Percentiles rank a stretch among this genome's conserved stretches.
Conservation (phyloP, 257 asterid species). For the Nicotiana otophora region DNA sequence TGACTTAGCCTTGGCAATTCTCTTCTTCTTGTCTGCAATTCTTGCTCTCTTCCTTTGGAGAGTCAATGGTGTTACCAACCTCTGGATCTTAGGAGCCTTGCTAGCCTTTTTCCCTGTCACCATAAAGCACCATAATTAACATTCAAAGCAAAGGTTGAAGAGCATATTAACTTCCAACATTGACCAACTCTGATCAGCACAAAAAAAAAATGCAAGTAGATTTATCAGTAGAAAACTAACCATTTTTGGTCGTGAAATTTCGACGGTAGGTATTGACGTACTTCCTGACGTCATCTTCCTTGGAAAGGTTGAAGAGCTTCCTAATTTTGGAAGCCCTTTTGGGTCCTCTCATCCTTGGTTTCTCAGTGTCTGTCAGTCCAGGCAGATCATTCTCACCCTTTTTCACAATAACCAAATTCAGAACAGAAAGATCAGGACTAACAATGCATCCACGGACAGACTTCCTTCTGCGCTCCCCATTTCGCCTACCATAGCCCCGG, state of each 20-base stretch:
- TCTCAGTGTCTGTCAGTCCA: conserved; percentile 8
- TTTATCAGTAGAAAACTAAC: not conserved
- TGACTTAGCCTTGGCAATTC: conserved; percentile 7
- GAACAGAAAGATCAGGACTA: conserved; percentile 10
- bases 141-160: not conserved
- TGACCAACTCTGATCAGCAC: not conserved
- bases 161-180: no score
- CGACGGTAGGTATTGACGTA: conserved; percentile 10
- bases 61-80: conserved; percentile 10
- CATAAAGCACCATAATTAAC: not conserved
- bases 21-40: conserved; percentile 9
- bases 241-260: conserved; percentile 1
- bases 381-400: conserved; percentile 12
- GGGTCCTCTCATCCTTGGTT: conserved; percentile 11
- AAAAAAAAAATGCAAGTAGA: not conserved
- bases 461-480: conserved; percentile 7
- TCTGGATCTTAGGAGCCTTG: conserved; percentile 13
- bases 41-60: conserved; percentile 15
- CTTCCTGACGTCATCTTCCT: conserved; percentile 8
- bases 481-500: conserved; percentile 4
- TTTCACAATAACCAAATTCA: conserved; percentile 12
- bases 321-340: conserved; percentile 11
- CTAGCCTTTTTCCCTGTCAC: not conserved
- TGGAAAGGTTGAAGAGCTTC: conserved; percentile 11
- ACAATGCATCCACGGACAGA: conserved; percentile 9